phyloP scores from a whole-genome alignment of 345 rosid species.

The Eucalyptus urophylla region DNA sequence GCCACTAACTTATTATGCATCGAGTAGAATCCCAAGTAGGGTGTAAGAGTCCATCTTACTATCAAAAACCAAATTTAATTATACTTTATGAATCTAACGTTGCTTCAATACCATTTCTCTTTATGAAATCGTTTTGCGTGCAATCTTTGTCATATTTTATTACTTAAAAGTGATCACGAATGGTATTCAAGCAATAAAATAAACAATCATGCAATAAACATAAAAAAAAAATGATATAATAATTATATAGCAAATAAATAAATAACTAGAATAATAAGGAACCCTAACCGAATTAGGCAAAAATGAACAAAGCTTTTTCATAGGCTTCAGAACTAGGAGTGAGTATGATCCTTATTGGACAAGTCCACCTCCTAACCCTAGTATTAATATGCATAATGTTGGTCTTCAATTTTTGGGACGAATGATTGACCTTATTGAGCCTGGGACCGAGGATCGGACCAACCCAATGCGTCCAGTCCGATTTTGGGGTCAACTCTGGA shows the following conservation, averaged over 20 bases:
- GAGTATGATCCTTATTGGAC: no score
- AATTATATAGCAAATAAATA: background rate
- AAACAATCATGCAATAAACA: background rate
- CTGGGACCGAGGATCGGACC: rapidly evolving
- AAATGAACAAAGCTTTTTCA: background rate
- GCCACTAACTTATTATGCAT: background rate
- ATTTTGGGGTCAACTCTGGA: no score
- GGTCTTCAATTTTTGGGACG: no score
- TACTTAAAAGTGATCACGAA: background rate
- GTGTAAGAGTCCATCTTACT: background rate
- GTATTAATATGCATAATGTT: no score
- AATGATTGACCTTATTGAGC: no score
- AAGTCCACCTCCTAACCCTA: no score
- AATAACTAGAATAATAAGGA: background rate
- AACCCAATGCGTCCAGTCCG: no score
- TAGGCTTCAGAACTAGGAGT: background rate
- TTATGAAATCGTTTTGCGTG: background rate
- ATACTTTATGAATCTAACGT: background rate
- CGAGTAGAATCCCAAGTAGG: background rate
- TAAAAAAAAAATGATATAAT: no score
- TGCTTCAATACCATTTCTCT: background rate
- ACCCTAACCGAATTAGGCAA: background rate
- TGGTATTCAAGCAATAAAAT: background rate
- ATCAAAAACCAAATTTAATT: background rate
- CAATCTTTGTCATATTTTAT: background rate